Conservation (phyloP, 2,329 filamentous ascomycete genomes). For the Teratosphaeriaceae sp. region DNA sequence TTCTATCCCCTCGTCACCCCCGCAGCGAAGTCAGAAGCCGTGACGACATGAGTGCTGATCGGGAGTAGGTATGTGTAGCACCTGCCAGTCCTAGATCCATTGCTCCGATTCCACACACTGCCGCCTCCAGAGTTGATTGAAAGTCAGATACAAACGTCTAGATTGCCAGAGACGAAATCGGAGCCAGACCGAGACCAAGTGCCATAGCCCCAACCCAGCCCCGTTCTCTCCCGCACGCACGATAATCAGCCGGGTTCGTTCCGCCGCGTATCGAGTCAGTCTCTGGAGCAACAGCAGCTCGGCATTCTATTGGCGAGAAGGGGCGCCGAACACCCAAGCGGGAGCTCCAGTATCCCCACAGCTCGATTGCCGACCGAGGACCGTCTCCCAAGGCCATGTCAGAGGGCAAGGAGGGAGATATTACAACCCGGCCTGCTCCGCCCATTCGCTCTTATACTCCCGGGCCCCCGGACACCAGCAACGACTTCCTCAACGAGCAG, state of each 20-base stretch:
- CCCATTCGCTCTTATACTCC: constrained; percentile 19
- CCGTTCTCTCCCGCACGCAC: not conserved
- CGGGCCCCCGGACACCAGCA: constrained; percentile 36
- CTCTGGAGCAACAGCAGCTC: not conserved
- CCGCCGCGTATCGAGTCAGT: not conserved
- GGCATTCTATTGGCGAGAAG: not conserved
- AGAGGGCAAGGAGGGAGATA: constrained; percentile 1
- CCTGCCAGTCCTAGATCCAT: not conserved
- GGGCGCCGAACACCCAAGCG: not conserved
- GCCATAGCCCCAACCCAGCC: not conserved
- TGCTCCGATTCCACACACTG: not conserved
- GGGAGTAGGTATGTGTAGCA: not conserved
- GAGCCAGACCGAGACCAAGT: not conserved
- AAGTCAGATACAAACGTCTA: not conserved
- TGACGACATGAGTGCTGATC: not conserved
- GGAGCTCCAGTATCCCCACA: not conserved
- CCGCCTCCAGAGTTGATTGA: not conserved
- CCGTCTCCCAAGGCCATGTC: not conserved
- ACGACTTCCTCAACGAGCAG: constrained; percentile 53
- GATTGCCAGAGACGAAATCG: not conserved
- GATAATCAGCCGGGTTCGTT: not conserved
- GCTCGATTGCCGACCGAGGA: not conserved
- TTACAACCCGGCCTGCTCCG: constrained; percentile 15
- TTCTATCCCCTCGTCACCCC: not conserved
- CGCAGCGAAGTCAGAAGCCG: not conserved